phyloP scores from a whole-genome alignment of 441 rosid genomes.

The Gossypium laxum region DNA sequence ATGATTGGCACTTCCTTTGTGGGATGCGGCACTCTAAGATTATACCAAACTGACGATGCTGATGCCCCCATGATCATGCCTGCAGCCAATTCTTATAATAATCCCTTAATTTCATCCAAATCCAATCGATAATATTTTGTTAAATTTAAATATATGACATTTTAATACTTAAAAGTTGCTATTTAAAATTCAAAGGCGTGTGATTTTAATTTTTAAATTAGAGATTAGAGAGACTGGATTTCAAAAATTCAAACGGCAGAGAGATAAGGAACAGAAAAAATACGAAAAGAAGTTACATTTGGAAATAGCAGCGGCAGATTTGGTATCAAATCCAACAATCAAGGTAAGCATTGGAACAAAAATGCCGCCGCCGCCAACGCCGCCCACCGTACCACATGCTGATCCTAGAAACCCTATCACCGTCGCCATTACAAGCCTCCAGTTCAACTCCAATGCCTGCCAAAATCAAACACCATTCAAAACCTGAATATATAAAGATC shows the following conservation, averaged over 20 bases:
- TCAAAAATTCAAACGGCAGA: not conserved
- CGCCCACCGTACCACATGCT: conserved; percentile 87
- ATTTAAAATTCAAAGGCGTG: too few species aligned
- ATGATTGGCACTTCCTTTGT: conserved; percentile 74
- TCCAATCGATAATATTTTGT: not conserved
- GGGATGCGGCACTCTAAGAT: conserved; percentile 74
- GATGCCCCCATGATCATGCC: conserved; percentile 98
- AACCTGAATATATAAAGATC: not conserved
- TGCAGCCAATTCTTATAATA: conserved; percentile 15
- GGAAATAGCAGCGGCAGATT: conserved; percentile 91
- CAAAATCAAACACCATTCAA: not conserved
- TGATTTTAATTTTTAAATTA: too few species aligned
- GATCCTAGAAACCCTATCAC: conserved; percentile 79
- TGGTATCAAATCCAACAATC: conserved; percentile 79
- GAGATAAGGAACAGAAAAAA: not conserved
- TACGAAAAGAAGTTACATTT: conserved; percentile 41
- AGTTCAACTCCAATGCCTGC: conserved; percentile 57
- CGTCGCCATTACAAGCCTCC: conserved; percentile 63
- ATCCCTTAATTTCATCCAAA: not conserved
- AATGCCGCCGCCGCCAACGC: conserved; percentile 94
- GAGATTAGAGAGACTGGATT: too few species aligned
- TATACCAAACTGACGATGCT: conserved; percentile 86
- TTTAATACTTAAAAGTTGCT: too few species aligned
- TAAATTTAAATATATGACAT: too few species aligned
- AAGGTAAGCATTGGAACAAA: conserved; percentile 94